Conservation (phyloP, 1,139 yeast species). For the Hansenula lynferdii region DNA sequence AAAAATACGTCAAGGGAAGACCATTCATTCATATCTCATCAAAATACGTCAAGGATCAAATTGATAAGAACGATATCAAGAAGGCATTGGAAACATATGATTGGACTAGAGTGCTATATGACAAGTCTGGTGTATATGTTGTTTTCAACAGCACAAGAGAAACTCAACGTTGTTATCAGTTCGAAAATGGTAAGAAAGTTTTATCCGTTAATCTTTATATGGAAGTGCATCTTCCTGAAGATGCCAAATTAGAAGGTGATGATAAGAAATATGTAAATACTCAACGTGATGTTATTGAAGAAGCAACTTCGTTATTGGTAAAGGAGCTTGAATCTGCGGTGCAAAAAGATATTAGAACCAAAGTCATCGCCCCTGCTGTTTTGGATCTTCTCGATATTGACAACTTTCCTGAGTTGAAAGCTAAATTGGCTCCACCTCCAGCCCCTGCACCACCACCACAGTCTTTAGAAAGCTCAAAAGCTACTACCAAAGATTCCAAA, state of each 20-base stretch:
- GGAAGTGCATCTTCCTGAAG: slow-evolving; percentile 48
- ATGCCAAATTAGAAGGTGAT: slow-evolving; percentile 8
- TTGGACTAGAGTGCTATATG: slow-evolving; percentile 63
- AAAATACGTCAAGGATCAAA: slow-evolving; percentile 46
- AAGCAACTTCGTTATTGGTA: slow-evolving; percentile 54
- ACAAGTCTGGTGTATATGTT: slow-evolving; percentile 62
- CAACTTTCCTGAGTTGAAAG: slow-evolving; percentile 49
- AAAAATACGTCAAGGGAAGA: slow-evolving; percentile 43
- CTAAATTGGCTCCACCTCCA: slow-evolving; percentile 26
- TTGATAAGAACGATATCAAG: slow-evolving; percentile 51
- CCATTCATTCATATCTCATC: slow-evolving; percentile 56
- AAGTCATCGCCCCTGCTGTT: slow-evolving; percentile 68
- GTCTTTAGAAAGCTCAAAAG: no score
- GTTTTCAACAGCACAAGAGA: slow-evolving; percentile 62
- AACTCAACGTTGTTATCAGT: slow-evolving; percentile 60
- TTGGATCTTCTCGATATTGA: slow-evolving; percentile 58
- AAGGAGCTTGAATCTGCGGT: slow-evolving; percentile 63
- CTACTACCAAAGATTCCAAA: no score
- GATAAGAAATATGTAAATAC: slow-evolving; percentile 4
- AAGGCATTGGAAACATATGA: slow-evolving; percentile 45
- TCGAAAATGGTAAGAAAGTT: slow-evolving; percentile 59
- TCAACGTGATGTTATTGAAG: slow-evolving; percentile 34
- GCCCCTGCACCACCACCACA: slow-evolving; percentile 20
- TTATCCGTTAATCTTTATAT: slow-evolving; percentile 47
- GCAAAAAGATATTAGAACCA: slow-evolving; percentile 69